Evolutionary conservation across 306 rosid genomes (phyloP), one percentile per base, ranked within the genome.

Genomic region (Coriaria nepalensis): DNA sequence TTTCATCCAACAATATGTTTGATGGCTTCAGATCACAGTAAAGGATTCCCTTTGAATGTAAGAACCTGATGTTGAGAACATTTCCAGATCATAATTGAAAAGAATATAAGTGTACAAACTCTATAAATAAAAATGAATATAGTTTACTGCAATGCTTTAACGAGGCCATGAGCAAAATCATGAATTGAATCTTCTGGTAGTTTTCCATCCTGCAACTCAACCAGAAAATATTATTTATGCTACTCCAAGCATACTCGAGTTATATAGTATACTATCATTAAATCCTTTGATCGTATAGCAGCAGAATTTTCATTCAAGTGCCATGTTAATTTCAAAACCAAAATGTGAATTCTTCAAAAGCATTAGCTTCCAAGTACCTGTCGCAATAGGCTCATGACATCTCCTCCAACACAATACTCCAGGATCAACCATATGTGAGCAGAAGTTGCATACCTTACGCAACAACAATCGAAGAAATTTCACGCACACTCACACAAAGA

Each of bases 401-500:
- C 86, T 47, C 98, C 98, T 42, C 98, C 98, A 12, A 90, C 95
- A 57, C 95, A 90, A 49, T 85, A 90, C 75, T 90, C 98, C 71
- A 90, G 67, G 44, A 90, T 87, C 62, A 90, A 69, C 98, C 98
- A 90, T 65, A 90, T 54, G 71, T 90, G 98, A 69, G 98, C 98
- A 40, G 95, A 81, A 34, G 95, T 90, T 75, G 85, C 95, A 43
- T 90, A 90, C 98, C 98, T 90, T 63, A 60, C 40, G 41, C 60
- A 43, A 11, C 9, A 11, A 57, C 29, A 47, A 37, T 8, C 6
- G 40, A 45, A 38, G 8, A 49, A 33, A 39, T 35, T 33, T n/a
- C 7, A 4, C 43, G 4, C 33, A 42, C 9, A 44, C 0, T 13
- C 5, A 15, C 35, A 7, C 8, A 39, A 2, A 6, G 12, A 45